phyloP scores from a whole-genome alignment of 306 rosid genomes.

The Cucumis cinereus region DNA sequence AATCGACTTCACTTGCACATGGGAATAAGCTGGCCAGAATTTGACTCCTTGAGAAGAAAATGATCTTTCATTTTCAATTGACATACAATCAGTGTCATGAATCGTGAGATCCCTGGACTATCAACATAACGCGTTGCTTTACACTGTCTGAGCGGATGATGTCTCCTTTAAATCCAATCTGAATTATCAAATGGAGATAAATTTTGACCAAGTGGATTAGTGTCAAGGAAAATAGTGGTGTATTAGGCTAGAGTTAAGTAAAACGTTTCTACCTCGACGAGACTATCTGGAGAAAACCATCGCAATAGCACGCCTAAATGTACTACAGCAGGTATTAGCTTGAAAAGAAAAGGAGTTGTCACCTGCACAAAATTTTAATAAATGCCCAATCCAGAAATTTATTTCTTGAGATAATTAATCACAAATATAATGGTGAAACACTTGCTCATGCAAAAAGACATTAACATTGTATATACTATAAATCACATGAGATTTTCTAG shows the following conservation, averaged over 20 bases:
- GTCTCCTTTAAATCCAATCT: constrained; percentile 78
- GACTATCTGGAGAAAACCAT: constrained; percentile 79
- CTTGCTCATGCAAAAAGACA: background rate
- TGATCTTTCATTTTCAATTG: background rate
- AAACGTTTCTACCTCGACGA: constrained; percentile 44
- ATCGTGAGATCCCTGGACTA: constrained; percentile 62
- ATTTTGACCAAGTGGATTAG: background rate
- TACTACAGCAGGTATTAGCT: constrained; percentile 88
- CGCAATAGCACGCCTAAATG: constrained; percentile 86
- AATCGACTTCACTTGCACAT: constrained; percentile 18
- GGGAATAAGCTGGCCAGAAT: constrained; percentile 15
- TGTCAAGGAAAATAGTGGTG: background rate
- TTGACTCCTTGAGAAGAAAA: constrained; percentile 9
- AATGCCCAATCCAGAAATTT: background rate
- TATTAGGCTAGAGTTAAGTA: background rate
- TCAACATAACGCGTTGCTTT: constrained; percentile 78
- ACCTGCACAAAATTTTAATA: constrained; percentile 36
- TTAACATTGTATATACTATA: background rate
- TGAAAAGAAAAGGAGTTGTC: constrained; percentile 87
- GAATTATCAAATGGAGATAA: constrained; percentile 4
- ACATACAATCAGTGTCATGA: constrained; percentile 16
- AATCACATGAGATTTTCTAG: background rate
- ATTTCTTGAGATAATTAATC: background rate
- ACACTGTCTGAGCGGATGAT: constrained; percentile 74
- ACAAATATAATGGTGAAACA: background rate